Evolutionary conservation across 2,329 filamentous ascomycete species (phyloP).

Genomic region (Cercospora sojina): DNA sequence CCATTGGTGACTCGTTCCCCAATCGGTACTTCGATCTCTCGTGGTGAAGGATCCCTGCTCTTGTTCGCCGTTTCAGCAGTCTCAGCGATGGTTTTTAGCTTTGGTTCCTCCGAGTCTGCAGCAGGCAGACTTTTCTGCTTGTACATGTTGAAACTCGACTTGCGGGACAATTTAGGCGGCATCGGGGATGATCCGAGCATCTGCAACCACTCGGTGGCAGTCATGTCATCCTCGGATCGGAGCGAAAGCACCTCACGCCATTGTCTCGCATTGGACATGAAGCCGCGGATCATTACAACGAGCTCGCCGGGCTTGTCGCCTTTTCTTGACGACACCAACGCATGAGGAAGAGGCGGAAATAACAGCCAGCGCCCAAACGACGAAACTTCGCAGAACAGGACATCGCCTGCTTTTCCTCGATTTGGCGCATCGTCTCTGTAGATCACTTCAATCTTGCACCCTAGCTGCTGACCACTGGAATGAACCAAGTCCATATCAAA

Average conservation of each 20-base stretch:
- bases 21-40: slow-evolving; percentile 61
- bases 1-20: slow-evolving; percentile 55
- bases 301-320: slow-evolving; percentile 72
- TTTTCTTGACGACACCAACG: slow-evolving; percentile 73
- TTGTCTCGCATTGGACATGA: slow-evolving; percentile 58
- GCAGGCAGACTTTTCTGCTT: slow-evolving; percentile 21
- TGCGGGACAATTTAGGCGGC: slow-evolving; percentile 54
- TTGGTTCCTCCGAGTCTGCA: slow-evolving; percentile 21
- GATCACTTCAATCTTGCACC: slow-evolving; percentile 84
- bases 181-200: slow-evolving; percentile 70
- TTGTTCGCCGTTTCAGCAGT: slow-evolving; percentile 20
- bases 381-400: slow-evolving; percentile 92
- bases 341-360: slow-evolving; percentile 79
- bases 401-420: slow-evolving; percentile 68
- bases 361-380: slow-evolving; percentile 75
- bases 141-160: slow-evolving; percentile 51
- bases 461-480: slow-evolving; percentile 84
- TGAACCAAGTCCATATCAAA: slow-evolving; percentile 84
- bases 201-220: slow-evolving; percentile 81
- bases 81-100: slow-evolving; percentile 10
- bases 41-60: slow-evolving; percentile 39
- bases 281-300: slow-evolving; percentile 81
- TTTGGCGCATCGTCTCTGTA: slow-evolving; percentile 75
- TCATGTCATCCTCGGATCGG: slow-evolving; percentile 70
- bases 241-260: slow-evolving; percentile 88